phyloP scores from a whole-genome alignment of 495 filamentous ascomycete species.

The Penicillium dipodomyicola region DNA sequence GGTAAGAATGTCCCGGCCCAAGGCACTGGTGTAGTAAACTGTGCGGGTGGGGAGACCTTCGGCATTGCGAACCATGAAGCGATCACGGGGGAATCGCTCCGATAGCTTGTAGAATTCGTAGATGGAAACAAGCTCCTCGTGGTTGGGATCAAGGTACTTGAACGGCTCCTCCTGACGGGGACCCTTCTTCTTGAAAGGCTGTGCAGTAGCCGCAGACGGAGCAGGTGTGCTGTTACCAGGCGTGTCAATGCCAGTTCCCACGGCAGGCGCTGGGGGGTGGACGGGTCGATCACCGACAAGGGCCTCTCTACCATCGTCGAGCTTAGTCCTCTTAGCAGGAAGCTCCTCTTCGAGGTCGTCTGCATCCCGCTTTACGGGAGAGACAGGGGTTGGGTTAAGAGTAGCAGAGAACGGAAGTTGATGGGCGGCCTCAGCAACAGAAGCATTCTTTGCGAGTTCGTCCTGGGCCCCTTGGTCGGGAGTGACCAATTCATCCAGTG shows the following conservation, averaged over 20 bases:
- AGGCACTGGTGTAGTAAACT: constrained; percentile 90
- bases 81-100: constrained; percentile 76
- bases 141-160: constrained; percentile 73
- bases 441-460: constrained; percentile 44
- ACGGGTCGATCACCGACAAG: constrained; percentile 50
- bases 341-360: constrained; percentile 43
- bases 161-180: constrained; percentile 79
- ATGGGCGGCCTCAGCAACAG: constrained; percentile 42
- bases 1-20: constrained; percentile 76
- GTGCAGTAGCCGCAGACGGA: constrained; percentile 25
- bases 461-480: constrained; percentile 34
- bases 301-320: constrained; percentile 46
- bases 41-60: constrained; percentile 76
- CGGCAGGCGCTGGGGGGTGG: constrained; percentile 46
- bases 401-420: constrained; percentile 41
- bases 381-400: constrained; percentile 24
- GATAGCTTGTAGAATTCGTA: constrained; percentile 80
- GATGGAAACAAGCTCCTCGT: constrained; percentile 72
- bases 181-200: constrained; percentile 41
- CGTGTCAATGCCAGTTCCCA: constrained; percentile 40
- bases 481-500: constrained; percentile 47
- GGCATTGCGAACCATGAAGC: constrained; percentile 94
- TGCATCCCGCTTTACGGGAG: constrained; percentile 39
- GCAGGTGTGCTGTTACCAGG: constrained; percentile 36
- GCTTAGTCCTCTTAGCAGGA: constrained; percentile 47